Evolutionary conservation across 2,329 filamentous ascomycete species (phyloP).

Genomic region (Fonsecaea nubica): DNA sequence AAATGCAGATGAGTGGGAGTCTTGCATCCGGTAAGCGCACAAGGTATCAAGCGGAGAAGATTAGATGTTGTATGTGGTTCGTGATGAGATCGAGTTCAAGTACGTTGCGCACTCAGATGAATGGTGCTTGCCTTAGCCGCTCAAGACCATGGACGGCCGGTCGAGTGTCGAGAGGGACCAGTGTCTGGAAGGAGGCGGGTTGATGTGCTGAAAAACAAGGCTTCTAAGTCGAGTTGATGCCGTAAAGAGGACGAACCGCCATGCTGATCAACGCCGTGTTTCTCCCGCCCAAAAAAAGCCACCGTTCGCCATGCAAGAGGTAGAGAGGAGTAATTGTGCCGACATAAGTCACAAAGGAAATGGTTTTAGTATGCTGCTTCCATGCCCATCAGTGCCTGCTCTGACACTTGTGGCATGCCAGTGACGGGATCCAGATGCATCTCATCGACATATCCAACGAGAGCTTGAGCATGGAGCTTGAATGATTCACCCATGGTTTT

Average conservation of each 20-base stretch:
- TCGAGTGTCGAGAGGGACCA: background rate
- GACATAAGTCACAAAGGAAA: constrained; percentile 15
- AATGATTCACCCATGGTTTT: constrained; percentile 98
- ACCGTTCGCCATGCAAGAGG: constrained; percentile 30
- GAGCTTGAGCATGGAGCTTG: constrained; percentile 92
- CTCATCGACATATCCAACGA: constrained; percentile 92
- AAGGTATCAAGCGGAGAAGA: constrained; percentile 37
- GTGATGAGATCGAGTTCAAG: constrained; percentile 20
- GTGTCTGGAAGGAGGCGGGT: background rate
- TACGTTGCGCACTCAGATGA: constrained; percentile 15
- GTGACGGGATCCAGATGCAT: constrained; percentile 53
- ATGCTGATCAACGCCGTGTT: constrained; percentile 24
- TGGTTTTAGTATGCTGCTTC: constrained; percentile 35
- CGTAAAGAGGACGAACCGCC: constrained; percentile 9
- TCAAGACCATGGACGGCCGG: background rate
- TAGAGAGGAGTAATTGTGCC: constrained; percentile 26
- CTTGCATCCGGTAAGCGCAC: constrained; percentile 37
- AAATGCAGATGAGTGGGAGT: constrained; percentile 22
- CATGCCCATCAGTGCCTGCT: constrained; percentile 38
- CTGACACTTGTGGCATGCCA: constrained; percentile 37
- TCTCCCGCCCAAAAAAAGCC: constrained; percentile 7
- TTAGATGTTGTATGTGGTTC: constrained; percentile 33
- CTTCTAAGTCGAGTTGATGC: constrained; percentile 15
- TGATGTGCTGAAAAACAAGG: constrained; percentile 17
- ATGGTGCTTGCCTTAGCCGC: constrained; percentile 8